Percentiles rank a stretch among this genome's conserved stretches.
phyloP scores from a whole-genome alignment of 331 rosid species.

The Spiraea crenata region DNA sequence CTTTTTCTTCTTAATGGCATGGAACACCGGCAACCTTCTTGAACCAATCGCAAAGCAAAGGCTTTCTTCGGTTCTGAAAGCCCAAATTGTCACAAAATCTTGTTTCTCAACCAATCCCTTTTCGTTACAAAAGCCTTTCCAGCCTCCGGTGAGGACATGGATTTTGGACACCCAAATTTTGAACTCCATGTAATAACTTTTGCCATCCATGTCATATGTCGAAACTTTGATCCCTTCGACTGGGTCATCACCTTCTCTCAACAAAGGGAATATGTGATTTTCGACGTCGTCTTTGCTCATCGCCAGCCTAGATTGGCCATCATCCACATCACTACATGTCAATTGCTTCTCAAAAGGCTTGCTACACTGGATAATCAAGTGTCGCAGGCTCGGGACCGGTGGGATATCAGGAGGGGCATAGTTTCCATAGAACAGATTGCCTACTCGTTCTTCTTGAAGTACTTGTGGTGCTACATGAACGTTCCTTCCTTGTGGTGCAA shows the following conservation, averaged over 20 bases:
- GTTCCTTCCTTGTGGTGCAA: background rate
- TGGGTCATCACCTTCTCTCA: background rate
- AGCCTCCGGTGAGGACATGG: background rate
- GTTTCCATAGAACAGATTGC: background rate
- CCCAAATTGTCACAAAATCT: conserved; percentile 12
- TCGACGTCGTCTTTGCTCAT: conserved; percentile 1
- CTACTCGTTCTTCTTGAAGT: background rate
- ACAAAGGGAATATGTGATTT: background rate
- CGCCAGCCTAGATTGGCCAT: conserved; percentile 11
- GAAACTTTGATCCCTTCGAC: background rate
- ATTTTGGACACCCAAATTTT: background rate
- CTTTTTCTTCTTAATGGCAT: background rate
- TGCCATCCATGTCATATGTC: background rate
- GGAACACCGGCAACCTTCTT: conserved; percentile 1
- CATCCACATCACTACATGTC: conserved; percentile 4
- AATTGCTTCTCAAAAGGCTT: conserved; percentile 17
- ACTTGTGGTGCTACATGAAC: background rate
- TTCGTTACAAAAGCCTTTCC: background rate
- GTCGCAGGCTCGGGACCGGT: background rate
- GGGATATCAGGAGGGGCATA: conserved; percentile 9
- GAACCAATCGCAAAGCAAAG: background rate
- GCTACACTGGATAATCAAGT: background rate
- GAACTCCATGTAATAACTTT: background rate
- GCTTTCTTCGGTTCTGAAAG: background rate
- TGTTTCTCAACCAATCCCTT: background rate